Percentiles rank a stretch among this genome's conserved stretches.
Evolutionary conservation across 163 green algal genomes (phyloP).

Genomic region (Scenedesmus sp.): DNA sequence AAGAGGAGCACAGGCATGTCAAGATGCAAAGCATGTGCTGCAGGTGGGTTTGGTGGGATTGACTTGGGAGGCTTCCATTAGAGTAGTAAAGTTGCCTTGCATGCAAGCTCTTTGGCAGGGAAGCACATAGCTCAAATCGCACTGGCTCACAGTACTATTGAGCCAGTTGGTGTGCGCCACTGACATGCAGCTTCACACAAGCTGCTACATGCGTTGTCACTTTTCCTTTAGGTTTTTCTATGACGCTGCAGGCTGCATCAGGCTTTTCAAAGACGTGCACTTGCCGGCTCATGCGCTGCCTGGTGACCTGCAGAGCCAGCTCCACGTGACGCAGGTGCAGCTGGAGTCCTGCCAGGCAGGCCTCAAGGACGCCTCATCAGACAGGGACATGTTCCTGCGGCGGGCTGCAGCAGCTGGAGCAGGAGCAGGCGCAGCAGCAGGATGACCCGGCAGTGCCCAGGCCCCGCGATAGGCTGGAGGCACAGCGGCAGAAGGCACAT

Average conservation of each 20-base stretch:
- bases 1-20: conserved; percentile 16
- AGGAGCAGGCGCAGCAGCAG: background rate
- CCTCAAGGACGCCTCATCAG: conserved; percentile 15
- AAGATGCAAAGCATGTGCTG: background rate
- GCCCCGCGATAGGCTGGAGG: background rate
- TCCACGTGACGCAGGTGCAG: conserved; percentile 18
- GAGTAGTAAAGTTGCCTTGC: background rate
- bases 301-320: background rate
- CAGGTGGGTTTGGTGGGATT: conserved; percentile 6
- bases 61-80: background rate
- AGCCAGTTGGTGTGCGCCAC: no score
- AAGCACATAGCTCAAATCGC: no score
- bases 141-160: no score
- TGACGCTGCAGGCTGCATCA: background rate
- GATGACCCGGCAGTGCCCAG: background rate
- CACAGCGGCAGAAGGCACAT: conserved; percentile 35
- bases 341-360: background rate
- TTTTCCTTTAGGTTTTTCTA: no score
- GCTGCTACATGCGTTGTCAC: no score
- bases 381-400: conserved; percentile 49
- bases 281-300: background rate
- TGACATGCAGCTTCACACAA: no score
- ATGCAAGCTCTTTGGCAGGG: background rate
- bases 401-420: conserved; percentile 48
- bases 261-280: background rate